Percentiles rank a stretch among this genome's conserved stretches.
phyloP scores from a whole-genome alignment of 176 grass and related monocot genomes.

The Carex parvula region DNA sequence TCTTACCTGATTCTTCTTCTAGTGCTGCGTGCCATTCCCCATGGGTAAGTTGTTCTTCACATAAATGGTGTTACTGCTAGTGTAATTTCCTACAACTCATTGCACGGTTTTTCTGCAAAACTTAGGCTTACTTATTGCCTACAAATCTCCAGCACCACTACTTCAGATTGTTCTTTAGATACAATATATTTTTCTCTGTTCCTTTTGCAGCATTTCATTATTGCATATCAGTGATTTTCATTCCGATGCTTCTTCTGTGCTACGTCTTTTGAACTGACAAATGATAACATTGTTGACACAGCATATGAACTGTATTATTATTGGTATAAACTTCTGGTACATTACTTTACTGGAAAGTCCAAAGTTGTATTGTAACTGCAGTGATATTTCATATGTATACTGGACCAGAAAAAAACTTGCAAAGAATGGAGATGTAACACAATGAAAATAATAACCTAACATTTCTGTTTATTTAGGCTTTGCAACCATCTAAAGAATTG shows the following conservation, averaged over 20 bases:
- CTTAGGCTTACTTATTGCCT: neutral
- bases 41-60: conserved; percentile 50
- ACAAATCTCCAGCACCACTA: neutral
- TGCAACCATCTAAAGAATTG: conserved; percentile 52
- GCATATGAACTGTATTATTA: neutral
- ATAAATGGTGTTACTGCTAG: neutral
- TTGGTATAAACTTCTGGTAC: neutral
- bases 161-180: neutral
- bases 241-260: neutral
- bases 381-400: neutral
- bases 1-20: neutral
- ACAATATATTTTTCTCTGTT: neutral
- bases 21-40: conserved; percentile 31
- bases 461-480: conserved; percentile 34
- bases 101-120: neutral
- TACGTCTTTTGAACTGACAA: neutral
- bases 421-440: neutral
- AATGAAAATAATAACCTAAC: neutral
- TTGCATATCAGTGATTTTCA: neutral
- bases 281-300: neutral
- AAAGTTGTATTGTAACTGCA: neutral
- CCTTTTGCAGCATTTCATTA: neutral
- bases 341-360: neutral
- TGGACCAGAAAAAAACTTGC: too few relatives aligned
- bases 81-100: neutral